Conservation (phyloP, 2,329 filamentous ascomycete genomes). For the Magnaporthiopsis poae region DNA sequence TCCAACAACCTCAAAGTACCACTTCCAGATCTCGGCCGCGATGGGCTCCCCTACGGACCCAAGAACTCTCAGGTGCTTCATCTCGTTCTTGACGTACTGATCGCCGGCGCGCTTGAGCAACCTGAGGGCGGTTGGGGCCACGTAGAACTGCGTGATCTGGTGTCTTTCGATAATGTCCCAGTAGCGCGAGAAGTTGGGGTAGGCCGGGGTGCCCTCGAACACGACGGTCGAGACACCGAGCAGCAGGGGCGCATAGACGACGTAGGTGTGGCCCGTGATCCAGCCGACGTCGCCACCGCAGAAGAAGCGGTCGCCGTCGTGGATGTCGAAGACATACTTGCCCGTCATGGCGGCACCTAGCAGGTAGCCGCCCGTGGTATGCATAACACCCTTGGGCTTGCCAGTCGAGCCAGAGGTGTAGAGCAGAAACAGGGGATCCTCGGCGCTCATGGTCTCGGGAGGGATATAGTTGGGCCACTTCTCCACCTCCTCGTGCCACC, state of each 20-base stretch:
- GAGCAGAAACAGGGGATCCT: conserved; percentile 92
- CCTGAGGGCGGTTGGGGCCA: conserved; percentile 86
- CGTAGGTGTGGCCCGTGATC: conserved; percentile 98
- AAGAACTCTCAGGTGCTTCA: conserved; percentile 80
- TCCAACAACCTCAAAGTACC: conserved; percentile 93
- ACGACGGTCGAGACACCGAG: conserved; percentile 91
- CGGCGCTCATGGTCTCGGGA: conserved; percentile 79
- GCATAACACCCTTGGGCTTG: conserved; percentile 98
- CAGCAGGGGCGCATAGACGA: conserved; percentile 89
- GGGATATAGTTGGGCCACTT: conserved; percentile 92
- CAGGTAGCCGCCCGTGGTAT: conserved; percentile 92
- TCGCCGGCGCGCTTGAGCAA: conserved; percentile 91
- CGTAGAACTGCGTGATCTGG: conserved; percentile 94
- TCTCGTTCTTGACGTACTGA: conserved; percentile 78
- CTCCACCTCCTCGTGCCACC: conserved; percentile 98
- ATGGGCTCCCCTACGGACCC: conserved; percentile 97
- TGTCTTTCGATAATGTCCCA: conserved; percentile 98
- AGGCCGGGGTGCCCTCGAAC: conserved; percentile 94
- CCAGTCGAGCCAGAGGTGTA: conserved; percentile 97
- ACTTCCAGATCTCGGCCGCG: conserved; percentile 97
- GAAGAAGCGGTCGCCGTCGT: conserved; percentile 87
- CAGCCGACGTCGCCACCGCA: conserved; percentile 97
- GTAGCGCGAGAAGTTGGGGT: conserved; percentile 95
- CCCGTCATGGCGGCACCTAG: conserved; percentile 84
- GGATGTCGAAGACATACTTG: conserved; percentile 98